Evolutionary conservation across 305 asterid species (phyloP), one percentile per base, ranked within the genome.

Genomic region (Ilex paraguariensis): DNA sequence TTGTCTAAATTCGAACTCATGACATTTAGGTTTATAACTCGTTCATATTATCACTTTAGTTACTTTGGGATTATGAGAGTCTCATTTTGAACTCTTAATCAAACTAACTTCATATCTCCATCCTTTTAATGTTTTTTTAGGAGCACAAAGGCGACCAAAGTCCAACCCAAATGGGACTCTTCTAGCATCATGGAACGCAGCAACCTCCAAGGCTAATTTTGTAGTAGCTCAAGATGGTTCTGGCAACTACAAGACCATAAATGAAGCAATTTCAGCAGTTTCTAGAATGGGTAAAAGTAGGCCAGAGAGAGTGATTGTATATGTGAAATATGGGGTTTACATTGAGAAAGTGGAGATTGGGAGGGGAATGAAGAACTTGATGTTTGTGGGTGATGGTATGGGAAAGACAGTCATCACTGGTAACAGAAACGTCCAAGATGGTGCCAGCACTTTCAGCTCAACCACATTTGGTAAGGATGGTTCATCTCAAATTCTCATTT

Each of bases 171-270:
- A 0, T 31, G 60, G 69, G 3, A 87, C 88, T 57, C 69, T 72
- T 63, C 65, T 86, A 67, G 79, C 74, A 40, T 66, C 81, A 31
- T 88, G 91, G 95, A 71, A 75, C 62, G 36, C 85, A 7, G 74
- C 77, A 55, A 79, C 68, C 54, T 80, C 88, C 16, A 81, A 68
- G 64, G 86, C 90, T 2, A 83, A 85, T 40, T 49, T 76, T 5
- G 89, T 83, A 32, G 95, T 88, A 3, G 95, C 95, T 7, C 87
- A 81, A 66, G 96, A 91, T 56, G 93, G 95, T n/a, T 82, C 93
- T 0, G 97, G 95, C 17, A 72, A 75, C 50, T 76, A 73, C 54
- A 70, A 45, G 76, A 79, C 89, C 5, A 87, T 91, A 12, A 83
- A 79, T 28, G 89, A 87, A 30, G 98, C 87, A 1, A 81, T 88